Conservation (phyloP, 352 stramenopile species). For the Phytophthora sojae region DNA sequence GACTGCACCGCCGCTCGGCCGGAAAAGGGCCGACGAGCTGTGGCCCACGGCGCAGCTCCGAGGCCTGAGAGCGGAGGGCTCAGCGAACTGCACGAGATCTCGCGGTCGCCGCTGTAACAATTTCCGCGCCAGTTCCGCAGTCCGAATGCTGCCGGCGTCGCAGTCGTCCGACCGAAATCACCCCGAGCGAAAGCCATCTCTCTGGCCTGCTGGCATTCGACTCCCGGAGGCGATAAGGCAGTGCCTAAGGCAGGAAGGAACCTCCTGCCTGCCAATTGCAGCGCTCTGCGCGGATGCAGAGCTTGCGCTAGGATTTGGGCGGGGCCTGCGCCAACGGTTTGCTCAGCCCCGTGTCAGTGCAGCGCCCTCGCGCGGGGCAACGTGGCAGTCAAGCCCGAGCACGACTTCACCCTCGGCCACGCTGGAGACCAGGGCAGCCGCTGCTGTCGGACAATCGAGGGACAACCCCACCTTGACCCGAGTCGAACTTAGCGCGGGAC, state of each 20-base stretch:
- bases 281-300: slow-evolving; percentile 9
- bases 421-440: not conserved
- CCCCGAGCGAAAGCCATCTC: not conserved
- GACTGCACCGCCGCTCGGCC: slow-evolving; percentile 23
- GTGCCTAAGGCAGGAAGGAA: slow-evolving; percentile 11
- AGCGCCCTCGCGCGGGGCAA: slow-evolving; percentile 8
- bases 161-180: slow-evolving; percentile 27
- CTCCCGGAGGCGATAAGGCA: slow-evolving; percentile 5
- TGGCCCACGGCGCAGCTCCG: slow-evolving; percentile 9
- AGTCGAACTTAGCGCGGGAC: slow-evolving; percentile 22
- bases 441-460: not conserved
- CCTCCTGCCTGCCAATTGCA: slow-evolving; percentile 10
- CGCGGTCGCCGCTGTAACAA: not conserved
- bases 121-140: not conserved
- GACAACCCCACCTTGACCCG: slow-evolving; percentile 7
- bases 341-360: slow-evolving; percentile 5
- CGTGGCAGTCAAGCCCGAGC: slow-evolving; percentile 14
- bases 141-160: not conserved
- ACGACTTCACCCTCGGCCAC: not conserved
- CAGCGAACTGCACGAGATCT: not conserved
- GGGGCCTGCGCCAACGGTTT: slow-evolving; percentile 22
- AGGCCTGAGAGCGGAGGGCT: slow-evolving; percentile 4
- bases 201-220: not conserved
- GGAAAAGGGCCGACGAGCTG: slow-evolving; percentile 29
- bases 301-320: slow-evolving; percentile 34